A percentile compares a stretch with the other conserved stretches of the same genome.
Conservation (phyloP, 2,329 filamentous ascomycete genomes). For the Exserohilum rostratum region DNA sequence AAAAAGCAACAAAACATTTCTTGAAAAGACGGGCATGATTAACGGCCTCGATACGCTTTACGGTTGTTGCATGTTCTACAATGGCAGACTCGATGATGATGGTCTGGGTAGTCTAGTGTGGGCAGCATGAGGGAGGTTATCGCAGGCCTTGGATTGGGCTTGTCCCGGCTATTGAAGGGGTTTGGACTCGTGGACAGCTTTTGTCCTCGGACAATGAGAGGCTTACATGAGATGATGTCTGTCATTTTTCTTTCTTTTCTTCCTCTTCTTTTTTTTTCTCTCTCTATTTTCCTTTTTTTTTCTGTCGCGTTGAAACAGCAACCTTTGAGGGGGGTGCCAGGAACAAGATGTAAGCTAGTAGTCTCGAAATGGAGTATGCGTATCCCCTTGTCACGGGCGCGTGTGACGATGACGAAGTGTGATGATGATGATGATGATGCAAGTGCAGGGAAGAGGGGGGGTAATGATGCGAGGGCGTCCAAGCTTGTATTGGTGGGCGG, state of each 20-base stretch:
- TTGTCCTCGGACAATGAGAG: conserved; percentile 13
- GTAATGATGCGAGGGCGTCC: neutral
- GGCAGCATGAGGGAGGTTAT: conserved; percentile 12
- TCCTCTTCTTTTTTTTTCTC: conserved; percentile 22
- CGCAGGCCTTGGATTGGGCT: conserved; percentile 5
- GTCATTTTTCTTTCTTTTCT: conserved; percentile 32
- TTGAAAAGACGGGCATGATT: conserved; percentile 29
- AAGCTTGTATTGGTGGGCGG: neutral
- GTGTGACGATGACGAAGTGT: neutral
- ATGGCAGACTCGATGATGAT: conserved; percentile 23
- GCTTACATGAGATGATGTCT: conserved; percentile 30
- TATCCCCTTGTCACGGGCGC: conserved; percentile 13
- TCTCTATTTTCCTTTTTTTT: conserved; percentile 14
- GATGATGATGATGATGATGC: neutral
- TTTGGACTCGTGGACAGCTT: conserved; percentile 22
- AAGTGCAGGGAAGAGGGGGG: neutral
- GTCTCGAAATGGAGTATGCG: conserved; percentile 20
- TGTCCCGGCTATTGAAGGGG: conserved; percentile 5
- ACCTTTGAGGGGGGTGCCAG: conserved; percentile 18
- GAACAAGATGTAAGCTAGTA: conserved; percentile 32
- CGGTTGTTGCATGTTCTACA: conserved; percentile 27
- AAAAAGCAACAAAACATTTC: conserved; percentile 3
- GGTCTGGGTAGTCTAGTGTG: conserved; percentile 21
- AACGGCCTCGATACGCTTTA: conserved; percentile 32
- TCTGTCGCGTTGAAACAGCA: conserved; percentile 33